Base-by-base conservation (phyloP, 768 basidiomycete genomes). In the Tylopilus felleus region DNA sequence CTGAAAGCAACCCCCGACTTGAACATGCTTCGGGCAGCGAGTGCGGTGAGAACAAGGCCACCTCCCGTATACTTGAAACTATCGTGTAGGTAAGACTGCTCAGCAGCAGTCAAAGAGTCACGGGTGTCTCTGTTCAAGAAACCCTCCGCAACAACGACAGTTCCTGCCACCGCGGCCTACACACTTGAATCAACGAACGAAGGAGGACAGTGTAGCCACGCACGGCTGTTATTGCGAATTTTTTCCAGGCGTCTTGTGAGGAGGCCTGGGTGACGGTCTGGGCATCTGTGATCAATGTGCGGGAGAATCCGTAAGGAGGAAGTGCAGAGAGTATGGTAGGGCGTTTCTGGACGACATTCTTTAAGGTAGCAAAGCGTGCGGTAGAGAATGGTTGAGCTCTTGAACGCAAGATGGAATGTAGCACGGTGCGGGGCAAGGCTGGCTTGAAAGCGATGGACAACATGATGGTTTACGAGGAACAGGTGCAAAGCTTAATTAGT, bases 1-100 rank as follows among this genome's bases (percentile, higher is more conserved):
- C 85, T 80, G 72, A 83, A 83, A 3, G 84, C 81, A 44, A 80
- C 65, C 2, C 90, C 85, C 51, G 81, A 81, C 59, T 71, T 80
- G 72, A 90, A 92, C 73, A 93, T 74, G 45, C 82, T 73, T n/a
- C 88, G 82, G 3, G 93, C 93, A n/a, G 82, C 83, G 14, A 86
- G 66, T 1, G 92, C 91, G 1, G 90, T 92, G 33, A 93, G 69
- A 3, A 75, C 75, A 23, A 95, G 81, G 1, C 92, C 93, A 44
- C 79, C 87, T 12, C 87, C 92, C 7, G 91, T 90, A 62, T 92
- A 94, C 64, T 81, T 84, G 77, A 92, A 93, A 52, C 80, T 85
- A 36, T 85, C 83, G 61, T 93, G 81, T 5, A 93, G 75, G 63
- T 88, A 82, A 12, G 80, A 80, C 52, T 77, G 83, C 69, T 93